Evolutionary conservation across 768 basidiomycete genomes (phyloP), one percentile per base, ranked within the genome.

Genomic region (Lentinula raphanica): DNA sequence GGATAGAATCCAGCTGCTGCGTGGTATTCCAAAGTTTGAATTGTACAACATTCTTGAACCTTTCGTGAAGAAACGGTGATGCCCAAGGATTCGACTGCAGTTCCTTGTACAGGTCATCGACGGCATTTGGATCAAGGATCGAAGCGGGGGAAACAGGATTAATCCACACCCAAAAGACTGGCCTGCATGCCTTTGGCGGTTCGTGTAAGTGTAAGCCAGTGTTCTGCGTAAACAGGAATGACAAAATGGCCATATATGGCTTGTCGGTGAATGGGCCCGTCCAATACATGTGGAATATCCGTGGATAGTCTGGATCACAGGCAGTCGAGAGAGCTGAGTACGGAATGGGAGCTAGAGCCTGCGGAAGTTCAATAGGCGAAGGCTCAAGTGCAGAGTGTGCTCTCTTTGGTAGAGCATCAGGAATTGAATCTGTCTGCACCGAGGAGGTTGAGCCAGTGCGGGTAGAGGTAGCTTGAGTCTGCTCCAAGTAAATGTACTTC

Each of bases 271-370:
- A 98, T 1, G 93, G 88, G 0, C 97, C 96, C 1, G 95, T 92
- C 96, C 97, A 98, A 77, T 97, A 99, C 87, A 98, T 97, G 72
- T 99, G 97, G 78, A 96, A 98, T 31, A 98, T 73, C 35, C 90
- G 84, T 5, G 94, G 89, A 65, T 88, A 85, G 63, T 92, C 87
- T 0, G 87, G 80, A 66, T 97, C 92, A 71, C 97, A 99, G 1
- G 86, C 78, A 1, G 74, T 69, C 2, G 80, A 69, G 39, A 84
- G 78, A 55, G 80, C 79, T 21, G 84, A 78, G 62, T 83, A 81
- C 0, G 87, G 79, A 39, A 74, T 73, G 65, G 90, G 83, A 31
- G 75, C 70, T 13, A 80, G 69, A 4, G 84, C 76, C 6, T 77
- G 69, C 35, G 81, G 78, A 21, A 86, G 74, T n/a, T 66, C 54